Base-by-base conservation (phyloP, 164 flowering plant species). In the Nelumbo lutea region DNA sequence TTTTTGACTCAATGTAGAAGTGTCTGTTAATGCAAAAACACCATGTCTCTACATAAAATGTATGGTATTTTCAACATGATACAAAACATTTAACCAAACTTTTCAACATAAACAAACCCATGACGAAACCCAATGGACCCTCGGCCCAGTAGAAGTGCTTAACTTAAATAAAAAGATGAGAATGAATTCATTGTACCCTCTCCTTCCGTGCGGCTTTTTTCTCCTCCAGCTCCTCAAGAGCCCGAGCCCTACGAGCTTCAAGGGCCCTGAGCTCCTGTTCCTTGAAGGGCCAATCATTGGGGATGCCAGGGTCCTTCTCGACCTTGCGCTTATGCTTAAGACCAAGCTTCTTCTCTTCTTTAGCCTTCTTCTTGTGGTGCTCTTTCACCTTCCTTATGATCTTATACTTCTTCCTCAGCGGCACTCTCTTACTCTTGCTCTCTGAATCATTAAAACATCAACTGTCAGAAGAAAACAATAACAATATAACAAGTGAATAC, bases 221-320 rank as follows among this genome's bases (percentile, higher is more conserved):
- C 65, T 82, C 88, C 80, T 93, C 99, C 62, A 86, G 59, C 48
- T 93, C 99, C 66, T 93, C 93, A 1, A 90, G 9, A 6, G 88
- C 92, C 0, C 81, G 84, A 3, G 92, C 90, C 3, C 98, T 83
- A 2, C 99, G 86, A 59, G 73, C 90, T 78, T 96, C 98, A 4
- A 96, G 90, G 38, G 93, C 90, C 79, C 87, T 90, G 68, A 96
- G 93, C 84, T 96, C 97, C 73, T 92, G 90, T 63, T 95, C 99
- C 89, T 89, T 90, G 72, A 93, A 90, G 7, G 98, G 98, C 97
- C 98, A 93, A 41, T 92, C 97, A 74, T 93, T 93, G 52, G 97
- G 96, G 66, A 93, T 93, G 13, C 98, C 99, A 0, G 97, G 98
- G 68, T 90, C 98, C 81, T 96, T 96, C 85, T 95, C 98, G 9